These are phyloP conservation scores for Davidsoniella virescens DNA, from an alignment of 2,329 filamentous ascomycete species.

Conservation along the genomic window DNA sequence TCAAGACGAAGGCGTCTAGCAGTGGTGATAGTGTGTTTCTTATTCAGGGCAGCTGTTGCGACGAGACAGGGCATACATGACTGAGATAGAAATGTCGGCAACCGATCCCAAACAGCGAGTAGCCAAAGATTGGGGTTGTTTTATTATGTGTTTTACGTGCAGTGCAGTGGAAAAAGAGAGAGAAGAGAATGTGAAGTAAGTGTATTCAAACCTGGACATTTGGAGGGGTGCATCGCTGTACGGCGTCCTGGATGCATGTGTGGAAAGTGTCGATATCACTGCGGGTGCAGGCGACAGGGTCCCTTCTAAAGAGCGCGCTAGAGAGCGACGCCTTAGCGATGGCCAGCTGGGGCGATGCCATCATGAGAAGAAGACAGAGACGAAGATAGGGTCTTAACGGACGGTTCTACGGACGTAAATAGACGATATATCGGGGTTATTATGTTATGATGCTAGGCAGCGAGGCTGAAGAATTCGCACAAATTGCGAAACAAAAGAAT, in stretches of 20 bases:
- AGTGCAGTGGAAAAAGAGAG: background rate
- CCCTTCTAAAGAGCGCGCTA: conserved; percentile 55
- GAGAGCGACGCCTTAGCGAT: conserved; percentile 68
- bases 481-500: background rate
- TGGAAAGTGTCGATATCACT: conserved; percentile 57
- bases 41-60: background rate
- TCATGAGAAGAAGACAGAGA: background rate
- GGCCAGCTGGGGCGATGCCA: conserved; percentile 48
- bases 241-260: conserved; percentile 43
- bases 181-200: conserved; percentile 14
- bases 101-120: no score
- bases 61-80: no score
- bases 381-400: background rate
- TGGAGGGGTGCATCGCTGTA: conserved; percentile 56
- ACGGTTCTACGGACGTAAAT: no score
- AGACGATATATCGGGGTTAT: no score
- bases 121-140: background rate
- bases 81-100: no score
- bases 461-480: no score
- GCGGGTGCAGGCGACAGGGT: conserved; percentile 52
- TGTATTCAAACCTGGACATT: conserved; percentile 74
- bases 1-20: no score
- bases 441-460: no score
- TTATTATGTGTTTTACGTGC: background rate
- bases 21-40: no score